Evolutionary conservation across 1,139 yeast genomes (phyloP), one percentile per base, ranked within the genome.

Genomic region (Nakaseomyces glabratus): DNA sequence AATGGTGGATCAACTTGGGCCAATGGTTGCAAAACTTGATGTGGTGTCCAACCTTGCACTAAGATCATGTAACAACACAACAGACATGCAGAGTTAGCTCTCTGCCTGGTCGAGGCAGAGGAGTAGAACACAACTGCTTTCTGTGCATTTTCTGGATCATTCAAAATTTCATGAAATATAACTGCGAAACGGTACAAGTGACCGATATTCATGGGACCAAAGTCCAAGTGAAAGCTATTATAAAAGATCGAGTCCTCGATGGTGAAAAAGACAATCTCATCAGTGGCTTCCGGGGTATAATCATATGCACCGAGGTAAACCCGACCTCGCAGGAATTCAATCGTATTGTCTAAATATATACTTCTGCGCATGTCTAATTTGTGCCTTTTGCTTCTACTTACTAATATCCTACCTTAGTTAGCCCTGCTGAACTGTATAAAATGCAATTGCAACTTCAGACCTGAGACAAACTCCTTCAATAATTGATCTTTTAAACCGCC

Each of bases 41-140:
- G 98, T 0, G 98, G 98, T 1, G 96, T 86, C 98, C 98, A 90
- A 13, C 88, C 80, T 57, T 90, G 98, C 12, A 90, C 88, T 41
- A 90, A 64, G 1, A 90, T 78, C 97, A 90, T 86, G 59, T 90
- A 90, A 52, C 97, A 85, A 46, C 95, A 84, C 37, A 90, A 66
- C 44, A 90, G 66, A 59, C 97, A 86, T 3, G 97, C 97, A 11
- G 97, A 93, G 54, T 93, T 90, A 8, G 97, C 78, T 48, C 98
- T 63, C 48, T 79, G 80, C 45, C 82, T 76, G 2, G 95, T 74
- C 26, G 82, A 76, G 0, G 90, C 76, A 3, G 85, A 69, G 12
- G 95, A 84, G 59, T 85, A 90, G 47, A 88, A 78, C 4, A 90
- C 94, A 19, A 90, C 86, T 3, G 95, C 93, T 51, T 84, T 86